phyloP scores from a whole-genome alignment of 768 basidiomycete species.

The Tulasnella sp. region DNA sequence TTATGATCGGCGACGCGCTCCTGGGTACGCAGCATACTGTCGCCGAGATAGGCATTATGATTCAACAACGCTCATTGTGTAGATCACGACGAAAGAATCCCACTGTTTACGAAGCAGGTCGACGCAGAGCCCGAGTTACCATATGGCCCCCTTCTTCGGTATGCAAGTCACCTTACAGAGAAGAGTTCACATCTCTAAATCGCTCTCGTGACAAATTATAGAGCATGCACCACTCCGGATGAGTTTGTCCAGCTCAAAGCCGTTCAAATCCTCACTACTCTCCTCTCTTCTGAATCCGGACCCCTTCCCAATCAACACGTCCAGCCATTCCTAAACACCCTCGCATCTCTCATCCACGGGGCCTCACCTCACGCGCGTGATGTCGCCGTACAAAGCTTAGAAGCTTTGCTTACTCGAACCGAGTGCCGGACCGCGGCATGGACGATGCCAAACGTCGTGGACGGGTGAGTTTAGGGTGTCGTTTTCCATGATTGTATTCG shows the following conservation, averaged over 20 bases:
- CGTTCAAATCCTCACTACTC: slow-evolving; percentile 79
- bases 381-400: slow-evolving; percentile 86
- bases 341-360: slow-evolving; percentile 61
- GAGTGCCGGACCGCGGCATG: slow-evolving; percentile 79
- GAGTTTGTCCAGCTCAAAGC: slow-evolving; percentile 94
- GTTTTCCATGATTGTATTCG: not conserved
- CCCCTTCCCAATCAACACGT: slow-evolving; percentile 53
- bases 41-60: not conserved
- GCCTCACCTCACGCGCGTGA: slow-evolving; percentile 62
- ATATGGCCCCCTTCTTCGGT: slow-evolving; percentile 76
- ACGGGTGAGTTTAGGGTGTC: slow-evolving; percentile 50
- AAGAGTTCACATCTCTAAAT: not conserved
- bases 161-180: slow-evolving; percentile 23
- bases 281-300: slow-evolving; percentile 56
- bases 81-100: slow-evolving; percentile 88
- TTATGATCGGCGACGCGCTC: slow-evolving; percentile 84
- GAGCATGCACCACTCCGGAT: slow-evolving; percentile 78
- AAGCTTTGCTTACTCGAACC: slow-evolving; percentile 75
- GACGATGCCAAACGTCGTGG: slow-evolving; percentile 63
- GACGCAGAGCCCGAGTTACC: slow-evolving; percentile 75
- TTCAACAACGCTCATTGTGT: not conserved
- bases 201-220: slow-evolving; percentile 36
- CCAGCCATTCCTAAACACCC: slow-evolving; percentile 55
- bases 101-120: slow-evolving; percentile 61
- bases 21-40: slow-evolving; percentile 52